These are phyloP conservation scores for Immersiporthe knoxdaviesiana DNA, from an alignment of 2,329 filamentous ascomycete species.

Conservation along the genomic window DNA sequence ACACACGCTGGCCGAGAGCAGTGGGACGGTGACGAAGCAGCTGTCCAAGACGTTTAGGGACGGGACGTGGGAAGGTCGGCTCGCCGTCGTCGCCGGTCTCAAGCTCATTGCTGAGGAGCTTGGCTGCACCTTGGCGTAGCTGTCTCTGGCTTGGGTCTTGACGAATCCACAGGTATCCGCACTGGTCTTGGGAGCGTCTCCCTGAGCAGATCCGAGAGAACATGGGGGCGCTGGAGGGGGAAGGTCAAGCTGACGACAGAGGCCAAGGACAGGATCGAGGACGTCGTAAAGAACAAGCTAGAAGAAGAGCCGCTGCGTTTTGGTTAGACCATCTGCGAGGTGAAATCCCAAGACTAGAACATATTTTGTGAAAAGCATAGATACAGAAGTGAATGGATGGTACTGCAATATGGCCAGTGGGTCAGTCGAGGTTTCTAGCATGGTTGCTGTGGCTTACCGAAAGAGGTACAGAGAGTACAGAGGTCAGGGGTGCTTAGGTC, in stretches of 20 bases:
- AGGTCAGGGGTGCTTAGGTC: not conserved
- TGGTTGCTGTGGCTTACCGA: not conserved
- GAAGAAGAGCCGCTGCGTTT: not conserved
- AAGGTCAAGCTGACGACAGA: not conserved
- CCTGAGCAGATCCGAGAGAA: not conserved
- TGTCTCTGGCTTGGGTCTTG: not conserved
- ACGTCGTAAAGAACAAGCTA: not conserved
- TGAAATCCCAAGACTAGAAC: not conserved
- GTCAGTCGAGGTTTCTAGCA: not conserved
- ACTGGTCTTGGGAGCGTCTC: not conserved
- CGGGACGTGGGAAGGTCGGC: not conserved
- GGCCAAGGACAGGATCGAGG: not conserved
- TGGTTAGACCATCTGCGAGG: not conserved
- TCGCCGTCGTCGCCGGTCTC: not conserved
- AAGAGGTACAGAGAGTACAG: not conserved
- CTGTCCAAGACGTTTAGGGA: constrained; percentile 1
- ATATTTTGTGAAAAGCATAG: too few species aligned
- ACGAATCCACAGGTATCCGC: not conserved
- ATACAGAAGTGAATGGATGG: too few species aligned
- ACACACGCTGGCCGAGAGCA: not conserved
- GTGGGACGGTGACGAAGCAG: not conserved
- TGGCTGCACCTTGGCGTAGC: not conserved
- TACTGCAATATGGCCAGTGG: too few species aligned
- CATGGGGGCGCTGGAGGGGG: not conserved
- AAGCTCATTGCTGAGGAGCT: not conserved